Percentiles rank a stretch among this genome's conserved stretches.
phyloP scores from a whole-genome alignment of 345 rosid species.

The Durio zibethinus region DNA sequence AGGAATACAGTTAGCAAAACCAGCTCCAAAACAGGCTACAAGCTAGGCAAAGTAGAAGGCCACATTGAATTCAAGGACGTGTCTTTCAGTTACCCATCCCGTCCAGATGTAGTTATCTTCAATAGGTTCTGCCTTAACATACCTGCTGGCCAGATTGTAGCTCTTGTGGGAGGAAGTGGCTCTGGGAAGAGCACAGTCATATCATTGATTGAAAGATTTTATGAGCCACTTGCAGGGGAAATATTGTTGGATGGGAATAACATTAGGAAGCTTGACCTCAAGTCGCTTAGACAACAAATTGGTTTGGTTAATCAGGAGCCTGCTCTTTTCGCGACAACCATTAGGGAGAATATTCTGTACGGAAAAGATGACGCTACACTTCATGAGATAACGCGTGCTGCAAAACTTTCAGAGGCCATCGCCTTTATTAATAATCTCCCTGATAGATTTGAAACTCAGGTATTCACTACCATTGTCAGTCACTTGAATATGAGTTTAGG shows the following conservation, averaged over 20 bases:
- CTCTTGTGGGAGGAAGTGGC: slow-evolving; percentile 96
- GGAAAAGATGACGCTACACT: slow-evolving; percentile 76
- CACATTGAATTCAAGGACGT: slow-evolving; percentile 75
- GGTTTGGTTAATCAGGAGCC: slow-evolving; percentile 97
- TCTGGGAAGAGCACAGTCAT: slow-evolving; percentile 95
- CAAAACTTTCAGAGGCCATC: slow-evolving; percentile 82
- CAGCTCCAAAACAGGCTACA: slow-evolving; percentile 51
- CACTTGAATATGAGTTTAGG: background rate
- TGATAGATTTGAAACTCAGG: slow-evolving; percentile 92
- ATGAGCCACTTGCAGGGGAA: slow-evolving; percentile 70
- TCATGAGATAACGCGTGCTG: slow-evolving; percentile 70
- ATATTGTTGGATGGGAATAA: slow-evolving; percentile 63
- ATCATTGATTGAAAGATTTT: slow-evolving; percentile 89
- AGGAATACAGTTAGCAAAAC: slow-evolving; percentile 55
- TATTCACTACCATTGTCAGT: slow-evolving; percentile 9
- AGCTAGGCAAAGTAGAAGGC: slow-evolving; percentile 60
- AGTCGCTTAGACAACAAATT: slow-evolving; percentile 80
- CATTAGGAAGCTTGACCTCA: slow-evolving; percentile 62
- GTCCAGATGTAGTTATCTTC: slow-evolving; percentile 70
- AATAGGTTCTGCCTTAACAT: slow-evolving; percentile 52
- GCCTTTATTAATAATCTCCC: slow-evolving; percentile 88
- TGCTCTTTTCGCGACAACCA: slow-evolving; percentile 79
- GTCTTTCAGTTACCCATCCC: slow-evolving; percentile 77
- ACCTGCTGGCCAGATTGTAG: slow-evolving; percentile 79
- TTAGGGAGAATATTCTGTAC: slow-evolving; percentile 82